These are phyloP conservation scores for Aegilops tauschii DNA, from an alignment of 176 grass and related monocot species.

Conservation along the genomic window DNA sequence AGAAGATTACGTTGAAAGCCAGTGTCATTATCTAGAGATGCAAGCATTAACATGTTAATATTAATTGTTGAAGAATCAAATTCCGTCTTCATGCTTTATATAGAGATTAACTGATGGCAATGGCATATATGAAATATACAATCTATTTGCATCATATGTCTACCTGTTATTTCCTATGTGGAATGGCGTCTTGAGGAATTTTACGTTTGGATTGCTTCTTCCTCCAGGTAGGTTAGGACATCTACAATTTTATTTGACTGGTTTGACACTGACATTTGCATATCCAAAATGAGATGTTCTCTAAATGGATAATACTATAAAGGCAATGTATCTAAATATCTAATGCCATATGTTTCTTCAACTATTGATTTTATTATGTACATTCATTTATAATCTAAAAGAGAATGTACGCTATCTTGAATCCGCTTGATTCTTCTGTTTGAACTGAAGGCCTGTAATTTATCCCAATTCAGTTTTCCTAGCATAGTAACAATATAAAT, in stretches of 20 bases:
- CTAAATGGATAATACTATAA: background rate
- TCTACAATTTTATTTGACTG: background rate
- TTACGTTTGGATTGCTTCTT: background rate
- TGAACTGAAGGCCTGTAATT: background rate
- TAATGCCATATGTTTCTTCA: background rate
- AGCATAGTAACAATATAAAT: constrained; percentile 1
- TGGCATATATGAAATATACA: background rate
- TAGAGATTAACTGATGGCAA: background rate
- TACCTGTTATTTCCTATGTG: background rate
- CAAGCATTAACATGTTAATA: background rate
- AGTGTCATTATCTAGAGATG: background rate
- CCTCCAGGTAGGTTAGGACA: background rate
- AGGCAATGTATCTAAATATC: background rate
- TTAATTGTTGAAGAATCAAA: background rate
- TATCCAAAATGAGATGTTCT: background rate
- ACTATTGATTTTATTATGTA: background rate
- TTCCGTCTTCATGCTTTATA: background rate
- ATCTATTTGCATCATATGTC: background rate
- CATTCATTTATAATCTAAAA: background rate
- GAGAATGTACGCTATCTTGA: background rate
- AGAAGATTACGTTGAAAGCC: background rate
- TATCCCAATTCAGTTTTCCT: constrained; percentile 5
- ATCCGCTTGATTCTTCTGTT: background rate
- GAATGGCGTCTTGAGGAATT: background rate
- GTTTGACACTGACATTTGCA: background rate